Evolutionary conservation across 129 eudicot genomes (phyloP).

Genomic region (Silybum marianum): DNA sequence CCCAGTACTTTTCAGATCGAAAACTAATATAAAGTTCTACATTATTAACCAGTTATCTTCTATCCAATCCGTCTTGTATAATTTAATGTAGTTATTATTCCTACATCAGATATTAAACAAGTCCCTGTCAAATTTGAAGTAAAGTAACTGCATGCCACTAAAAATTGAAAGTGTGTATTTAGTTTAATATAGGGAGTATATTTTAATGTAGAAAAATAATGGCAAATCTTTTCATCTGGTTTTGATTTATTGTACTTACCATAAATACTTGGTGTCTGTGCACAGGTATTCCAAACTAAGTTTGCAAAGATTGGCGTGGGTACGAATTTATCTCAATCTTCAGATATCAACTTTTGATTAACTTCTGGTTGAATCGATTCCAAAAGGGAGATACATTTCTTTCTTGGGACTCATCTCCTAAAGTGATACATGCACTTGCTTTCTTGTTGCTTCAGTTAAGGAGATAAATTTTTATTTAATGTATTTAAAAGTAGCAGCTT

Average conservation of each 20-base stretch:
- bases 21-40: neutral
- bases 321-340: constrained; percentile 40
- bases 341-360: constrained; percentile 8
- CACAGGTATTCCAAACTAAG: constrained; percentile 88
- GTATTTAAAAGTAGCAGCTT: neutral
- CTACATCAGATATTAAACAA: neutral
- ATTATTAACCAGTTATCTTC: neutral
- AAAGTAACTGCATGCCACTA: constrained; percentile 7
- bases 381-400: constrained; percentile 1
- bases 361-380: neutral
- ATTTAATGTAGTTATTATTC: neutral
- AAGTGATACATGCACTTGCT: neutral
- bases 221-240: neutral
- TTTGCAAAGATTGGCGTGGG: constrained; percentile 97
- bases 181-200: neutral
- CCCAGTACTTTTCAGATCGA: neutral
- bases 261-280: constrained; percentile 28
- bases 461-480: neutral
- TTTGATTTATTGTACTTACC: constrained; percentile 11
- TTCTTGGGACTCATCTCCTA: neutral
- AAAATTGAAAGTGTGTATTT: neutral
- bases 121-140: neutral
- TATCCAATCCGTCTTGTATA: neutral
- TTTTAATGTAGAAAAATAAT: neutral
- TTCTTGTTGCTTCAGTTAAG: constrained; percentile 5